These are phyloP conservation scores for Phyllosticta citribraziliensis DNA, from an alignment of 2,329 filamentous ascomycete species.

Conservation along the genomic window DNA sequence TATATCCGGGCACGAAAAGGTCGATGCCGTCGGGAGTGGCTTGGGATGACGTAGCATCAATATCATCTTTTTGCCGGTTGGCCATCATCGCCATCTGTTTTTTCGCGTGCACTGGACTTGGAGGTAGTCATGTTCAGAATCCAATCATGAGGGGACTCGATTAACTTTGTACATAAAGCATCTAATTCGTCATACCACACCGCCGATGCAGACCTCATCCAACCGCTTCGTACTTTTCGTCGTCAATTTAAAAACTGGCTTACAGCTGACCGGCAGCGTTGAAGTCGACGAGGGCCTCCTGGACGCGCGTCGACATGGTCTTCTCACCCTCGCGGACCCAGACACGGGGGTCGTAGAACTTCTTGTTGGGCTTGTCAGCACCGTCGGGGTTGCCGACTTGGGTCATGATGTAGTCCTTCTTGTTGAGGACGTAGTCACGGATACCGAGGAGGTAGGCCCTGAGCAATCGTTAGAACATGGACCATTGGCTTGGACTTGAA, in stretches of 20 bases:
- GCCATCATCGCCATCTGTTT: background rate
- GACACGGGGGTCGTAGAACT: constrained; percentile 69
- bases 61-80: background rate
- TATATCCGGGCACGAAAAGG: background rate
- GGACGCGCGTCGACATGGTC: constrained; percentile 78
- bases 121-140: background rate
- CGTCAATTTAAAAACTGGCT: background rate
- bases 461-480: constrained; percentile 33
- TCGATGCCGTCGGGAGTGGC: background rate
- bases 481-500: too few relatives aligned
- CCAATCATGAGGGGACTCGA: background rate
- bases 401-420: constrained; percentile 85
- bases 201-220: background rate
- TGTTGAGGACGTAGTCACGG: constrained; percentile 86
- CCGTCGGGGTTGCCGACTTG: constrained; percentile 94
- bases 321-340: constrained; percentile 97
- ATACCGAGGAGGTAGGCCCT: constrained; percentile 78
- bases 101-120: background rate
- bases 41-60: background rate
- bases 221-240: background rate
- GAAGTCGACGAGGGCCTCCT: constrained; percentile 82
- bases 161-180: background rate
- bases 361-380: constrained; percentile 98
- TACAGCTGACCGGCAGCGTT: constrained; percentile 73
- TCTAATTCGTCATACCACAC: background rate